phyloP scores from a whole-genome alignment of 1,284 basidiomycete genomes.

The Rhodotorula sp. region DNA sequence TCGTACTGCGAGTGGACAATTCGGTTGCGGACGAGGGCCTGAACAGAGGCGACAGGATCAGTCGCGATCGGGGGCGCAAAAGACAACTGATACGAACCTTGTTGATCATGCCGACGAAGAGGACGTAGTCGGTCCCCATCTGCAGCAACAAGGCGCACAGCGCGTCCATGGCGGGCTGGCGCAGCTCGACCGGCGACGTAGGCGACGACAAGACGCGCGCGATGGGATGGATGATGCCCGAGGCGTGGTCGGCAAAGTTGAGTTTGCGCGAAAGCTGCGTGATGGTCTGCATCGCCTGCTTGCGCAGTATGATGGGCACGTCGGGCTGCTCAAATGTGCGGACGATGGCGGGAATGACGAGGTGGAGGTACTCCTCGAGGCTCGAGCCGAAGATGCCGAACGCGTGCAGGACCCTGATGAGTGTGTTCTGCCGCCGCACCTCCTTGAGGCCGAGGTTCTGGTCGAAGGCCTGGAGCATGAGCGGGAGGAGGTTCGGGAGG shows the following conservation, averaged over 20 bases:
- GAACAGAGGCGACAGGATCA: neutral
- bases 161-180: slow-evolving; percentile 87
- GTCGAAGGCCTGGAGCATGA: slow-evolving; percentile 86
- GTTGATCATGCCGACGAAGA: slow-evolving; percentile 95
- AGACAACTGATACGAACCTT: slow-evolving; percentile 63
- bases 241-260: slow-evolving; percentile 99
- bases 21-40: slow-evolving; percentile 76
- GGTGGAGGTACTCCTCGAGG: slow-evolving; percentile 96
- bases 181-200: slow-evolving; percentile 66
- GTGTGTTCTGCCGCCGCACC: slow-evolving; percentile 62
- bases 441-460: slow-evolving; percentile 76
- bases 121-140: slow-evolving; percentile 93
- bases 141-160: slow-evolving; percentile 89
- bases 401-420: slow-evolving; percentile 88
- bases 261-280: slow-evolving; percentile 88
- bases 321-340: slow-evolving; percentile 85
- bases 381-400: slow-evolving; percentile 94
- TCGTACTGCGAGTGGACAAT: slow-evolving; percentile 88
- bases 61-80: no score
- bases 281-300: slow-evolving; percentile 86
- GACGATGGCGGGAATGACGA: slow-evolving; percentile 93
- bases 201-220: slow-evolving; percentile 79
- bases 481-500: slow-evolving; percentile 86
- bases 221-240: slow-evolving; percentile 93
- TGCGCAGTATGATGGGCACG: slow-evolving; percentile 72